Evolutionary conservation across 306 rosid species (phyloP).

Genomic region (apple (Malus domestica)): ASM211411v1 NC_041801.1:14063001-14063500

Average conservation of each 20-base stretch:
- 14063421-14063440: neutral
- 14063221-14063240: conserved; percentile 6
- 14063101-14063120: no score
- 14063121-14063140: no score
- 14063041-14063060: no score
- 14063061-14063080: no score
- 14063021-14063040: no score
- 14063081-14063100: no score
- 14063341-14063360: conserved; percentile 3
- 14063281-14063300: conserved; percentile 92
- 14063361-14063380: neutral
- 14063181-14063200: neutral
- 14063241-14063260: conserved; percentile 11
- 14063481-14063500: conserved; percentile 26
- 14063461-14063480: conserved; percentile 1
- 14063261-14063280: conserved; percentile 5
- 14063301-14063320: conserved; percentile 95
- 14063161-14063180: neutral
- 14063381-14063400: neutral
- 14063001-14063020: no score
- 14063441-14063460: neutral
- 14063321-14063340: conserved; percentile 90
- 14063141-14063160: no score
- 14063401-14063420: neutral
- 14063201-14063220: conserved; percentile 18